Evolutionary conservation across 1,139 yeast genomes (phyloP).

Genomic region (Saccharomycopsis hybrid): DNA sequence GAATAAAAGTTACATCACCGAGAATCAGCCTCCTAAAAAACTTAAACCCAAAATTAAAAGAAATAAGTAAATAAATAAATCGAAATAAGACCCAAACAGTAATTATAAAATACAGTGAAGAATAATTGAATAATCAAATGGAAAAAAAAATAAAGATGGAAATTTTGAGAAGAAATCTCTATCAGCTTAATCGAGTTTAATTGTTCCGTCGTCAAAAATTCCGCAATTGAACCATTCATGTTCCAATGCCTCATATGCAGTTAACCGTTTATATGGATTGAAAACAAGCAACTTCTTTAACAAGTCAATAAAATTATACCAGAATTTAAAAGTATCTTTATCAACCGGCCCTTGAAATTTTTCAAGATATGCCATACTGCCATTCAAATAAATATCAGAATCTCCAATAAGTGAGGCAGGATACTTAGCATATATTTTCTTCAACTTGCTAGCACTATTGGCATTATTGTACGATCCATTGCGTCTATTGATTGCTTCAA

Average conservation of each 20-base stretch:
- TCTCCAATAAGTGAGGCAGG: neutral
- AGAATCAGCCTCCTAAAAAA: too few species aligned
- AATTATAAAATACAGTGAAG: neutral
- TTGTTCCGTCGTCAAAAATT: constrained; percentile 72
- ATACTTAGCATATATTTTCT: constrained; percentile 1
- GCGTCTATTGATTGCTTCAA: constrained; percentile 1
- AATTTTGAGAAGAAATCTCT: neutral
- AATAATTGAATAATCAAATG: neutral
- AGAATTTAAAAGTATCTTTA: constrained; percentile 54
- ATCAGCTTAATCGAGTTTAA: neutral
- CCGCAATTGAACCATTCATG: constrained; percentile 78
- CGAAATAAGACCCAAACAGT: neutral
- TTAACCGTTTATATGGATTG: constrained; percentile 57
- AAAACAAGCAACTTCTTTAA: constrained; percentile 54
- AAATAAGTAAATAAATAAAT: neutral
- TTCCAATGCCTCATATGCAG: constrained; percentile 62
- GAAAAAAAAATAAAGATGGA: neutral
- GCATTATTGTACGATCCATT: neutral
- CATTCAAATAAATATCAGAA: constrained; percentile 6
- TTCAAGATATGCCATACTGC: neutral
- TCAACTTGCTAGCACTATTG: neutral
- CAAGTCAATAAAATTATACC: constrained; percentile 72
- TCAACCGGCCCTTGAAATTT: constrained; percentile 24
- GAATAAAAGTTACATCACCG: too few species aligned
- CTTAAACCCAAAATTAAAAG: neutral